phyloP scores from a whole-genome alignment of 192 early-diverging fungal species.

The Podila minutissima region DNA sequence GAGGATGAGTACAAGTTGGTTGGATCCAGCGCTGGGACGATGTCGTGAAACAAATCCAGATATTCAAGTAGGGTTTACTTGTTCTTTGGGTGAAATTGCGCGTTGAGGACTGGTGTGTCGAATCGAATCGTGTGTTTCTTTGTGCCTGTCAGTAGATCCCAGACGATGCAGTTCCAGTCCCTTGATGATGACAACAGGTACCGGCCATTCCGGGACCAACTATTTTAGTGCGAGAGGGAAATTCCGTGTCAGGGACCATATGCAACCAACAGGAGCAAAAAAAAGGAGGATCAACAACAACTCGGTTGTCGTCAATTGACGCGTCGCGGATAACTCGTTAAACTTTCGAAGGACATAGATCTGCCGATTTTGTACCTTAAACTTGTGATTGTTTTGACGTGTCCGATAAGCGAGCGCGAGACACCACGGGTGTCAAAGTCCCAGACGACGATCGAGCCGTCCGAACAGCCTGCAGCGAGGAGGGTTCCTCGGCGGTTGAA shows the following conservation, averaged over 20 bases:
- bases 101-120: conserved; percentile 72
- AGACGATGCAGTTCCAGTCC: conserved; percentile 87
- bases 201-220: conserved; percentile 85
- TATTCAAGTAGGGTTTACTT: conserved; percentile 54
- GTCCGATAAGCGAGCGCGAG: conserved; percentile 73
- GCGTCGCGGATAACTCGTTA: background rate
- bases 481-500: conserved; percentile 88
- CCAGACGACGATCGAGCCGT: conserved; percentile 86
- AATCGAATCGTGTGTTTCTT: conserved; percentile 71
- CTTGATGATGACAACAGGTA: conserved; percentile 82
- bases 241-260: background rate
- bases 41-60: background rate
- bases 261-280: background rate
- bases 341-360: background rate
- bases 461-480: conserved; percentile 81
- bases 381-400: conserved; percentile 79
- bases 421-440: conserved; percentile 90
- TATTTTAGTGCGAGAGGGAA: conserved; percentile 28
- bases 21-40: background rate
- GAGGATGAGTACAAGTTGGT: conserved; percentile 37
- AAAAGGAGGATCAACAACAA: background rate
- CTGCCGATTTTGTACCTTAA: conserved; percentile 66
- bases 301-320: no score
- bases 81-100: conserved; percentile 84
- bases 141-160: conserved; percentile 78